Conservation (phyloP, 352 stramenopile species). For the Pythium phragmitis region DNA sequence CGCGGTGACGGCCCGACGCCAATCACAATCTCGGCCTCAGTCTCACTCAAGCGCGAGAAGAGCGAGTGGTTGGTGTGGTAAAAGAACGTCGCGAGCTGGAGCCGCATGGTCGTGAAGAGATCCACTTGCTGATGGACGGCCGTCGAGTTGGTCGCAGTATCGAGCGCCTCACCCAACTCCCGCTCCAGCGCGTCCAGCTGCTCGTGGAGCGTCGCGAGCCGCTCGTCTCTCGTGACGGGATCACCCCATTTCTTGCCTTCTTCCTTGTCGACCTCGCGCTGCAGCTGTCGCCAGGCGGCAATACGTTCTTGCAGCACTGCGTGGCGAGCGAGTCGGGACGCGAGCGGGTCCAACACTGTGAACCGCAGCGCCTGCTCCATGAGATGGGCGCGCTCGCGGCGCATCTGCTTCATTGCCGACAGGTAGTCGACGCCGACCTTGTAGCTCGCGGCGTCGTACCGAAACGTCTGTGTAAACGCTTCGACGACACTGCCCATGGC, state of each 20-base stretch:
- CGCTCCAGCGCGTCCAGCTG: slow-evolving; percentile 41
- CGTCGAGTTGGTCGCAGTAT: slow-evolving; percentile 36
- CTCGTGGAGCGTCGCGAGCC: slow-evolving; percentile 40
- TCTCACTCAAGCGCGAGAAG: slow-evolving; percentile 42
- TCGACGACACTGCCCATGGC: slow-evolving; percentile 53
- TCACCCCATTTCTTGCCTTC: slow-evolving; percentile 34
- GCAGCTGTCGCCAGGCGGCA: slow-evolving; percentile 30
- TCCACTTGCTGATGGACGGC: slow-evolving; percentile 38
- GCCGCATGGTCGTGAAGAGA: slow-evolving; percentile 63
- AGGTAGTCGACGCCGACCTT: slow-evolving; percentile 44
- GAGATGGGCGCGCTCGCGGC: slow-evolving; percentile 50
- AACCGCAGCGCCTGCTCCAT: slow-evolving; percentile 81
- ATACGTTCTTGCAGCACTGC: slow-evolving; percentile 43
- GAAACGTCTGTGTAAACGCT: slow-evolving; percentile 55
- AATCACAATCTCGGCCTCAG: slow-evolving; percentile 57
- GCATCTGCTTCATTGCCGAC: slow-evolving; percentile 50
- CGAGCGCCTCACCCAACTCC: slow-evolving; percentile 41
- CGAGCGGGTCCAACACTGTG: slow-evolving; percentile 67
- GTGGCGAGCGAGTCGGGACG: slow-evolving; percentile 52
- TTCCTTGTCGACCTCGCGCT: slow-evolving; percentile 38
- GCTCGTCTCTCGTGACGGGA: slow-evolving; percentile 20
- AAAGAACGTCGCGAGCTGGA: slow-evolving; percentile 80
- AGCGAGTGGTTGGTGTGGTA: slow-evolving; percentile 58
- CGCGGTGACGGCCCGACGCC: slow-evolving; percentile 22
- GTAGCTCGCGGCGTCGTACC: slow-evolving; percentile 37